Conservation (phyloP, 768 basidiomycete species). For the Agaricus sinodeliciosus region DNA sequence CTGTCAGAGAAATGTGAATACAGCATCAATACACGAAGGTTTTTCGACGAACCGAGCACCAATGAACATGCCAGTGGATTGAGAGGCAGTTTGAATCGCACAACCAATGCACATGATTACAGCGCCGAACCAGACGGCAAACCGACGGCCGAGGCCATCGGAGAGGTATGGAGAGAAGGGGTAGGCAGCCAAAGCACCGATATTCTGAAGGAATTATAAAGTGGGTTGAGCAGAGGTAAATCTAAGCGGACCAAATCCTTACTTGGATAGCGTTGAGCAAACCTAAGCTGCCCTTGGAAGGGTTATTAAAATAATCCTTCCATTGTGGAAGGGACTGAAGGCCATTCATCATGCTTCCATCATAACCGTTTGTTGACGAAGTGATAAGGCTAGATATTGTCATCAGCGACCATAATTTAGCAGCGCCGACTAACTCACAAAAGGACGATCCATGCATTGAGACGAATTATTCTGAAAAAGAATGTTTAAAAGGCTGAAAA, state of each 20-base stretch:
- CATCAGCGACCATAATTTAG: no score
- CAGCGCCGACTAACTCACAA: constrained; percentile 32
- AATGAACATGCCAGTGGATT: constrained; percentile 73
- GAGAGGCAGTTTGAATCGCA: constrained; percentile 64
- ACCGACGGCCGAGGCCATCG: constrained; percentile 65
- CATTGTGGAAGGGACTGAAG: constrained; percentile 64
- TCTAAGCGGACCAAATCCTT: constrained; percentile 15
- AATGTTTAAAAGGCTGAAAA: neutral
- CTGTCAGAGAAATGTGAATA: constrained; percentile 18
- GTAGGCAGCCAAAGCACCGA: constrained; percentile 60
- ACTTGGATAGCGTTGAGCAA: constrained; percentile 73
- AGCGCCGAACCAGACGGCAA: constrained; percentile 62
- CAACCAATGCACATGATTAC: constrained; percentile 64
- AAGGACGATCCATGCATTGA: constrained; percentile 67
- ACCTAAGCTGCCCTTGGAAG: constrained; percentile 52
- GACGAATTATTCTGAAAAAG: constrained; percentile 41
- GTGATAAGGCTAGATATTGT: constrained; percentile 52
- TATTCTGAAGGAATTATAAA: constrained; percentile 37
- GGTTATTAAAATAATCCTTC: constrained; percentile 53
- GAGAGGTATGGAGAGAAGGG: constrained; percentile 69
- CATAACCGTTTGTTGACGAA: constrained; percentile 71
- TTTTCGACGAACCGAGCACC: constrained; percentile 52
- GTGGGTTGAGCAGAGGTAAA: neutral
- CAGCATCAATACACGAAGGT: neutral
- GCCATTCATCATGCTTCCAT: constrained; percentile 78